phyloP scores from a whole-genome alignment of 768 basidiomycete species.

The Lentinula raphanica region DNA sequence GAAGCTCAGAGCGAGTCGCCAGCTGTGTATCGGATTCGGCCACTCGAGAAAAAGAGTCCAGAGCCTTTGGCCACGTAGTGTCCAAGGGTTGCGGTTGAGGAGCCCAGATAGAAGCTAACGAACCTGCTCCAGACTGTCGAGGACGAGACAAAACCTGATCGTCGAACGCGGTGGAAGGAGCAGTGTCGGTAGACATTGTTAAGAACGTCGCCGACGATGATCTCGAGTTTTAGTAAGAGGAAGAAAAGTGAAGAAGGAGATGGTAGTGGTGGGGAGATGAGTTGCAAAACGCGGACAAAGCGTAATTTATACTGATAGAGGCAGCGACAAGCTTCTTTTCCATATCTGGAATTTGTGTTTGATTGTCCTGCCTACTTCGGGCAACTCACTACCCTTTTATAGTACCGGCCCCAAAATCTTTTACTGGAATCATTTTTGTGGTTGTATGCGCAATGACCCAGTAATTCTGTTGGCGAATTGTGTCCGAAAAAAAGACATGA shows the following conservation, averaged over 20 bases:
- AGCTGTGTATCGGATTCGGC: slow-evolving; percentile 35
- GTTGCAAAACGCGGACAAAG: not conserved
- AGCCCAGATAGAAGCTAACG: slow-evolving; percentile 70
- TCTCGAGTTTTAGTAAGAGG: not conserved
- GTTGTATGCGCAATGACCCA: not conserved
- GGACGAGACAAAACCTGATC: slow-evolving; percentile 5
- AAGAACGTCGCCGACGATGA: slow-evolving; percentile 3
- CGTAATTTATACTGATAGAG: slow-evolving; percentile 5
- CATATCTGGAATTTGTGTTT: not conserved
- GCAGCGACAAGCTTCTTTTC: not conserved
- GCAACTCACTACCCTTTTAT: not conserved
- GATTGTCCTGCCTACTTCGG: not conserved
- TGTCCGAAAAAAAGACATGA: not conserved
- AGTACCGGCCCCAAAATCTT: not conserved
- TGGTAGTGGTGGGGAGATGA: not conserved
- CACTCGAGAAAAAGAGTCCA: slow-evolving; percentile 56
- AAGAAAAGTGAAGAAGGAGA: not conserved
- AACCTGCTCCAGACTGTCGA: slow-evolving; percentile 7
- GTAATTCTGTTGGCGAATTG: not conserved
- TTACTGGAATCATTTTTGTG: not conserved
- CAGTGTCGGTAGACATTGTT: slow-evolving; percentile 6
- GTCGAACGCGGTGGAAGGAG: not conserved
- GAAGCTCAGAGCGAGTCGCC: slow-evolving; percentile 19
- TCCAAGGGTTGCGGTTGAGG: slow-evolving; percentile 71
- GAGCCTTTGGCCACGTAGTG: slow-evolving; percentile 60